Base-by-base conservation (phyloP, 2,329 filamentous ascomycete genomes). In the Ceratocystis harringtonii region DNA sequence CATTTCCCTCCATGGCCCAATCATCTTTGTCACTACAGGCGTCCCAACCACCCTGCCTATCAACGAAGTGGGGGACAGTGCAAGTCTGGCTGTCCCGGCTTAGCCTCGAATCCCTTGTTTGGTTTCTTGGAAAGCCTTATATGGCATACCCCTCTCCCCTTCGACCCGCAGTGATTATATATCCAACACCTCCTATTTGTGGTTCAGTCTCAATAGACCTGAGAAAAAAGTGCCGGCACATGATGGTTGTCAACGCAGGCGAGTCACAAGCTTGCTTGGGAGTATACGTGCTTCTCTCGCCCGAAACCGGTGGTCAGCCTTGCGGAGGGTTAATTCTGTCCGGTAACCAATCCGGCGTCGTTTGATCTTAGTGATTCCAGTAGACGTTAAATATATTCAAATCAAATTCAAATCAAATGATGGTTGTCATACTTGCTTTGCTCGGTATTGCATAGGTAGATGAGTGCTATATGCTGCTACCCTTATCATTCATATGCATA, bases 181-280 rank as follows among this genome's bases (percentile, higher is more conserved):
- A 62, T 62, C 41, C 43, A 62, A 62, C 7, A 22, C 60, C n/a
- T 62, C 22, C 60, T 48, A 62, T 62, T 62, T 62, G 41, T 15
- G 2, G 41, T 2, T 10, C 5, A 5, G 1, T 25, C 19, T 48
- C 22, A 10, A 17, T 12, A n/a, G 55, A 30, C 17, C n/a, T 32
- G 0, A 5, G 28, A 6, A 36, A 36, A 30, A 19, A 19, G 28
- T 36, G 10, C 7, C 19, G 7, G 55, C 28, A 58, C 55, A 32
- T 36, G 5, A 58, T 58, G 30, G 48, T 12, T n/a, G 48, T 12
- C n/a, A 25, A n/a, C n/a, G n/a, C n/a, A n/a, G n/a, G n/a, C n/a
- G n/a, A n/a, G n/a, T n/a, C n/a, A n/a, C n/a, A n/a, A n/a, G n/a
- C n/a, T n/a, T n/a, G n/a, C n/a, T n/a, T n/a, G n/a, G n/a, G n/a